A percentile compares a stretch with the other conserved stretches of the same genome.
These are phyloP conservation scores for Kockiozyma suomiensis DNA, from an alignment of 805 yeast genomes.

Conservation along the genomic window DNA sequence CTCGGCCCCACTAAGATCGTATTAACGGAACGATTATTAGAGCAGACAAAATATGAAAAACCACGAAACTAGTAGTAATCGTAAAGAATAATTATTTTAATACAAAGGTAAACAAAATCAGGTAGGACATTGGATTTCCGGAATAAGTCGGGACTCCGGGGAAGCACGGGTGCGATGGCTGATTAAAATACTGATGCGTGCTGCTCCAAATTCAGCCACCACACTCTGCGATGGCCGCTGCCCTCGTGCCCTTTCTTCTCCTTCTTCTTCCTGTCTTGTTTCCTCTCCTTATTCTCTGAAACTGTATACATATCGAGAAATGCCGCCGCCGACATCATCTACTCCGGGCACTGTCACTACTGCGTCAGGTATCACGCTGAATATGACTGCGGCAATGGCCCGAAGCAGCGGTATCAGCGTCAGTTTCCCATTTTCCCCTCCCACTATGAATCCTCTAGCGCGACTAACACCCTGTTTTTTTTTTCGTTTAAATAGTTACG, in stretches of 20 bases:
- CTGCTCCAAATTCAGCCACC: neutral
- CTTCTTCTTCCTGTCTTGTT: neutral
- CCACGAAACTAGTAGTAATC: too few species aligned
- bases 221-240: neutral
- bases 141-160: neutral
- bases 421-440: too few species aligned
- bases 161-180: conserved; percentile 4
- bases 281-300: neutral
- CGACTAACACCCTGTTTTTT: too few species aligned
- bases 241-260: neutral
- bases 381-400: conserved; percentile 35
- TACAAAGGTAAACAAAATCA: neutral
- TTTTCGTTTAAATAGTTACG: conserved; percentile 28
- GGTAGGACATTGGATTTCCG: neutral
- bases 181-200: neutral
- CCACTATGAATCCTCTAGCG: too few species aligned
- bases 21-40: too few species aligned
- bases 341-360: conserved; percentile 23
- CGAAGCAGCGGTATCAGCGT: conserved; percentile 33
- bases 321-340: conserved; percentile 20
- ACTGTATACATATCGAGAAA: too few species aligned
- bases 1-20: too few species aligned
- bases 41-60: too few species aligned
- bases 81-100: neutral
- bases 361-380: conserved; percentile 29